Evolutionary conservation across 2,329 filamentous ascomycete species (phyloP), one percentile per base, ranked within the genome.

Genomic region (Curvularia sp.): DNA sequence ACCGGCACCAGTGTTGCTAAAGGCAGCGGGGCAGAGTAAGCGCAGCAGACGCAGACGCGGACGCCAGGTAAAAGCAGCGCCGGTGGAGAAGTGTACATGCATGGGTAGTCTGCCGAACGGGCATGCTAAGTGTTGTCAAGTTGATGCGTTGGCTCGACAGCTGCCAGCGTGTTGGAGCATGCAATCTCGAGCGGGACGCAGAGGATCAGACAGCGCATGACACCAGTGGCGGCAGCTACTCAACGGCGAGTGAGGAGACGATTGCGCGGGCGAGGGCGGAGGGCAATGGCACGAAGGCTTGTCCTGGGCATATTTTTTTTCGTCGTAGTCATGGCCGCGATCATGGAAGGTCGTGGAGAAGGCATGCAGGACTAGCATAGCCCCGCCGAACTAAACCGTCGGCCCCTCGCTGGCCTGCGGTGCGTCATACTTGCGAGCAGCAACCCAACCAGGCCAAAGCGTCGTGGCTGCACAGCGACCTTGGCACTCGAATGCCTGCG

Each of bases 91-190:
- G 64, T 70, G 73, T 75, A 75, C 61, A 70, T 76, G 70, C 75
- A 76, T 74, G 74, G 75, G 68, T 77, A 70, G 72, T 69, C 69
- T 73, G 72, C 68, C 70, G 72, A 68, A 71, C 66, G 68, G 69
- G 65, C 70, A 71, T 73, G 74, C 73, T 76, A 76, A 72, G 74
- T 76, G 75, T 72, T 77, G 75, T 77, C 75, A 76, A 72, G 63
- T 71, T 77, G 74, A 76, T 76, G 75, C 74, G 75, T 68, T 77
- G 75, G 74, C 74, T 76, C 74, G 73, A 75, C 72, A 74, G 72
- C 69, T 73, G 74, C 71, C 75, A 74, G 67, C 74, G 73, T 67
- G 71, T 67, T 70, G 64, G 66, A 66, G 63, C 72, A 74, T 72
- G 73, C 69, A 77, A 76, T 77, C 73, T 76, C 66, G 71, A 67